Evolutionary conservation across 768 basidiomycete species (phyloP), one percentile per base, ranked within the genome.

Genomic region (Leccinum olivaceopallidum): DNA sequence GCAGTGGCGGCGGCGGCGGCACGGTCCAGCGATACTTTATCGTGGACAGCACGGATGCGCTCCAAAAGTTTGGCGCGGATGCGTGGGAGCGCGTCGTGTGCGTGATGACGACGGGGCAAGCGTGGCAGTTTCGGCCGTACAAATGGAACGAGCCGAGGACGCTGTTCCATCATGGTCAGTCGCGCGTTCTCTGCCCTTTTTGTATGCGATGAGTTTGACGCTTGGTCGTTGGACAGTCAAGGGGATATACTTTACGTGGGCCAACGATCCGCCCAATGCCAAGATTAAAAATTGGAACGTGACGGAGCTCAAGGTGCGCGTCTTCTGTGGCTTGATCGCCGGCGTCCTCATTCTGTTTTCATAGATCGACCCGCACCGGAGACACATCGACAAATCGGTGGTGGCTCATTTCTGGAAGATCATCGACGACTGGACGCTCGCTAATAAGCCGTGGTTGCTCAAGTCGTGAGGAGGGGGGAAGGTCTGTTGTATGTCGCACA

Each of bases 281-380:
- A 92, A 89, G 64, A 90, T 96, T 63, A 90, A 90, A 72, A 94
- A 96, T 62, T 98, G 97, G 97, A 98, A 98, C 65, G 96, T 99
- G 18, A 91, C 91, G 0, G 92, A 96, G 69, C 82, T 98, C 63
- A 94, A 93, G 83, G 95, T 92, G 63, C 18, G 47, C 6, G 2
- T 36, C 4, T 36, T 36, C 20, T 20, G 12, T 34, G 5, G 5
- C 42, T 20, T 47, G 4, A 10, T 20, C 44, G n/a, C 44, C 44
- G n/a, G 44, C 20, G 2, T 20, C 5, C 44, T 47, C n/a, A 47
- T 20, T 10, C 5, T 47, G 20, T 47, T 47, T 0, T 47, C 9
- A 4, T 60, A 97, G 95, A 94, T 98, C 65, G 96, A 99, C 67
- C 89, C 87, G 13, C 81, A 88, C 63, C 83, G 93, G 62, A 84